phyloP scores from a whole-genome alignment of 768 basidiomycete species.

The Rickenella mellea region DNA sequence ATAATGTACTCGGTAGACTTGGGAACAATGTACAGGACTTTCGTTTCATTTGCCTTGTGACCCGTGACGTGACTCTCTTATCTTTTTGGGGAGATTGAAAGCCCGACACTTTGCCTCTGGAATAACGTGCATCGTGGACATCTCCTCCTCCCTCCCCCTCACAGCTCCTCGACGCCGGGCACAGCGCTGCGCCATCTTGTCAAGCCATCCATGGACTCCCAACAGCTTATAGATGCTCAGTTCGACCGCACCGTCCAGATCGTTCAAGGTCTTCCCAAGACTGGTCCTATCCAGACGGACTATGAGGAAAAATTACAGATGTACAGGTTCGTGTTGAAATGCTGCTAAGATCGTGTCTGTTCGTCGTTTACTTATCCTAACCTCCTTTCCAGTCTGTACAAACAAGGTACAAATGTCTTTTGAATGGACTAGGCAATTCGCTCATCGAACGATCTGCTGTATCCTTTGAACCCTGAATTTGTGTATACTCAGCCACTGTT shows the following conservation, averaged over 20 bases:
- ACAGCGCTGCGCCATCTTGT: no score
- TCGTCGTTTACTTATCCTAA: constrained; percentile 7
- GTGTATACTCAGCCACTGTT: constrained; percentile 55
- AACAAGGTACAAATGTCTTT: constrained; percentile 79
- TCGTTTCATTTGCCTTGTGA: no score
- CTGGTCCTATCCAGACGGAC: constrained; percentile 88
- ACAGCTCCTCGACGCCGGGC: no score
- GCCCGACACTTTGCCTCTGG: no score
- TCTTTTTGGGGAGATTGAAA: no score
- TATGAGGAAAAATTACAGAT: constrained; percentile 93
- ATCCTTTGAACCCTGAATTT: background rate
- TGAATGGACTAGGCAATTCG: background rate
- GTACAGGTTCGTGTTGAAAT: constrained; percentile 56
- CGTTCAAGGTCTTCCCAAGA: constrained; percentile 86
- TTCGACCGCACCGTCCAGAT: constrained; percentile 94
- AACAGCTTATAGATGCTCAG: constrained; percentile 66
- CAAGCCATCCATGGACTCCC: constrained; percentile 41
- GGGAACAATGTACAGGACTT: no score
- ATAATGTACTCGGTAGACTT: no score
- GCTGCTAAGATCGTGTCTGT: background rate
- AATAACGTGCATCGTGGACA: no score
- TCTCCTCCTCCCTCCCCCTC: no score
- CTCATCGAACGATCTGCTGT: background rate
- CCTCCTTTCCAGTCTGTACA: constrained; percentile 56
- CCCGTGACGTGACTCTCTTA: no score